Evolutionary conservation across 805 yeast genomes (phyloP), one percentile per base, ranked within the genome.

Genomic region (Hanseniaspora vineae): DNA sequence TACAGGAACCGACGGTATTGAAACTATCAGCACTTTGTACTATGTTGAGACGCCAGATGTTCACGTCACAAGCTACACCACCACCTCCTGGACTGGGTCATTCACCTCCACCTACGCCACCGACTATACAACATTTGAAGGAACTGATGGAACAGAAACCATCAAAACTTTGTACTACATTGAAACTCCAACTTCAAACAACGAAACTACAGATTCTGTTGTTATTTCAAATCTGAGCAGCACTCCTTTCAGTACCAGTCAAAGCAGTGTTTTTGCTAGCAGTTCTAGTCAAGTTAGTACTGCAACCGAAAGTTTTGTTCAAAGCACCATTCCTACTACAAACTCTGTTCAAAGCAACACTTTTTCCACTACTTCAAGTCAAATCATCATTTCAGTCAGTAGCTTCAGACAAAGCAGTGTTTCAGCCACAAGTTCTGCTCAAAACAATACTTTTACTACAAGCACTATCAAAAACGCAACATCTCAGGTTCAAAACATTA

Each of bases 1-100:
- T 13, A 47, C 50, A 17, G 54, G 54, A 29, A 32, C 52, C 10
- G 51, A 52, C 31, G 50, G 50, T 17, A 31, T 19, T 6, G 51
- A 44, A 15, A 49, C 54, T 32, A 47, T 42, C 3, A 46, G 40
- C 12, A 52, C 52, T 17, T 15, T 49, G 31, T 48, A 49, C 48
- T 42, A 49, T 20, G 54, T 51, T 29, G 49, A 51, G 43, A 49
- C 52, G 17, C 54, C 54, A 35, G 13, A 19, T 9, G 31, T 29
- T n/a, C 37, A 33, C 9, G 15, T 33, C 37, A 29, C 31, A 0
- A 33, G 20, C 31, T n/a, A n/a, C 6, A 44, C 35, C 17, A 23
- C 42, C 8, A 44, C 46, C 13, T 35, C 46, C 13, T 35, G 35
- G 37, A 42, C 42, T 12, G 37, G 37, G 37, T 33, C 37, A 33